These are phyloP conservation scores for Crithidia acanthocephali DNA, from an alignment of 208 protist species.

Conservation along the genomic window DNA sequence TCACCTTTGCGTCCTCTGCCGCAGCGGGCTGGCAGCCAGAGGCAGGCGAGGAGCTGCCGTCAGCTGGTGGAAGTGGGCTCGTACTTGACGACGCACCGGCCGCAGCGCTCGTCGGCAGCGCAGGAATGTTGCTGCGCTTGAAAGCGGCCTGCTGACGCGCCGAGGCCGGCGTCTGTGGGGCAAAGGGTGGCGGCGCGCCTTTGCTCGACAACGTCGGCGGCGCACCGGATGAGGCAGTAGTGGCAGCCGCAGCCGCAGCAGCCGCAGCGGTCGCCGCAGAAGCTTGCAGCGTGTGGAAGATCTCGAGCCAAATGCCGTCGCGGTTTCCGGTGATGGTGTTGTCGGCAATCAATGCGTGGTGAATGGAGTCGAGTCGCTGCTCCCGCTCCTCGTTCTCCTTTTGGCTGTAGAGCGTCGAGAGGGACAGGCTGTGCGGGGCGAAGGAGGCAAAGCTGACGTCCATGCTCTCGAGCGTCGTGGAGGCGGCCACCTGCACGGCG, in stretches of 20 bases:
- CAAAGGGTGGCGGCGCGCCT: not conserved
- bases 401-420: conserved; percentile 13
- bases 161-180: not conserved
- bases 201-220: not conserved
- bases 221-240: not conserved
- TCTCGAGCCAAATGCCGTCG: conserved; percentile 48
- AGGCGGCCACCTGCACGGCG: conserved; percentile 33
- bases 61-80: not conserved
- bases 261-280: conserved; percentile 3
- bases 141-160: not conserved
- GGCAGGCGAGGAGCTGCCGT: not conserved
- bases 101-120: not conserved
- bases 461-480: conserved; percentile 25
- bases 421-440: conserved; percentile 21
- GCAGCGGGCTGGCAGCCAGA: not conserved
- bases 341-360: conserved; percentile 43
- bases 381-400: conserved; percentile 23
- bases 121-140: not conserved
- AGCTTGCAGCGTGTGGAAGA: conserved; percentile 45
- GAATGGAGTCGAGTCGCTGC: conserved; percentile 42
- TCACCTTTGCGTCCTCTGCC: conserved; percentile 13
- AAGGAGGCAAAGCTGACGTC: conserved; percentile 28
- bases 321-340: conserved; percentile 47
- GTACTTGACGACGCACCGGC: not conserved
- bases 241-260: not conserved